Conservation (phyloP, 768 basidiomycete species). For the Tylopilus subfusipes region DNA sequence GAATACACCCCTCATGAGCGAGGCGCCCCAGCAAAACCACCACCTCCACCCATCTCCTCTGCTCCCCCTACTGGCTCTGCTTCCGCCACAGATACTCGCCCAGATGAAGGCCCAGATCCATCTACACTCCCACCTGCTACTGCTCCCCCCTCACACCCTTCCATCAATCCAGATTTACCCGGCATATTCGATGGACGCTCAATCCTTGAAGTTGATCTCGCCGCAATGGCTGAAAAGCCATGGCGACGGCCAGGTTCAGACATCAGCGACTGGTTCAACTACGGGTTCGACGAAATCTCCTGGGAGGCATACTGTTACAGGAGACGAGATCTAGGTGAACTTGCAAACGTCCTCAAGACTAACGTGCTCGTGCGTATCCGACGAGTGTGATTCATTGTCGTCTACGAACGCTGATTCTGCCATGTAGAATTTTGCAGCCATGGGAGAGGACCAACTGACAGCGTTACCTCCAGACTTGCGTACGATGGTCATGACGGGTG, state of each 20-base stretch:
- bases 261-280: slow-evolving; percentile 98
- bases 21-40: slow-evolving; percentile 40
- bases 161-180: slow-evolving; percentile 62
- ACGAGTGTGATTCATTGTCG: neutral
- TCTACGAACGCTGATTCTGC: slow-evolving; percentile 4
- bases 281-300: slow-evolving; percentile 95
- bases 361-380: slow-evolving; percentile 68
- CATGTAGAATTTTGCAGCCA: slow-evolving; percentile 69
- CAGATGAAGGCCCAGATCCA: slow-evolving; percentile 58
- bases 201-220: slow-evolving; percentile 82
- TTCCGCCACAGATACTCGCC: slow-evolving; percentile 13
- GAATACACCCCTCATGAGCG: slow-evolving; percentile 78
- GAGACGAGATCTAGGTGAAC: slow-evolving; percentile 74
- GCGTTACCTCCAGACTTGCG: slow-evolving; percentile 78
- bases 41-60: slow-evolving; percentile 15
- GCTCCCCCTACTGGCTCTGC: slow-evolving; percentile 21
- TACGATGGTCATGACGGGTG: slow-evolving; percentile 83
- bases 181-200: slow-evolving; percentile 72
- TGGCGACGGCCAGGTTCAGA: slow-evolving; percentile 93
- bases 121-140: slow-evolving; percentile 59
- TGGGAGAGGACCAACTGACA: slow-evolving; percentile 77
- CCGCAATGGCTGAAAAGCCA: slow-evolving; percentile 71
- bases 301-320: slow-evolving; percentile 93
- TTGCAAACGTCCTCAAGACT: slow-evolving; percentile 74
- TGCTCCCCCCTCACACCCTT: slow-evolving; percentile 78